Base-by-base conservation (phyloP, 2,329 filamentous ascomycete species). In the Xylaria sp. region DNA sequence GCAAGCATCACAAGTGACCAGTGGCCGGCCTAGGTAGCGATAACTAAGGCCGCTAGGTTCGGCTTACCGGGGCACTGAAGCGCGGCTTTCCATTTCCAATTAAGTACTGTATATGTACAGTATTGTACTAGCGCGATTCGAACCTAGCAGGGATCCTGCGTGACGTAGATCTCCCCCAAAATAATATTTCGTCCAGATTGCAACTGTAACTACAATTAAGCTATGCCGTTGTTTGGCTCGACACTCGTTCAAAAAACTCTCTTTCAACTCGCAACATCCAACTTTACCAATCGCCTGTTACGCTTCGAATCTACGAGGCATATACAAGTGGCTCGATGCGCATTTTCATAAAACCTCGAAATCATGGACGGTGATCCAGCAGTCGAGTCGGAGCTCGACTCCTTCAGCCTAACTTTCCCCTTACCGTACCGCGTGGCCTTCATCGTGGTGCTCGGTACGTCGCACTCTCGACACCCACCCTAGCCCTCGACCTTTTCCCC, bases 401-500 rank as follows among this genome's bases (percentile, higher is more conserved):
- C 89, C 80, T 96, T 98, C 85, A 94, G 92, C 86, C 85, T 93
- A 78, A 86, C 92, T 71, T 90, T 98, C 73, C 96, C 95, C 61
- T 85, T 98, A 69, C 95, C 96, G 51, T 97, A 95, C 80, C 91
- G 95, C 73, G 89, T 98, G 67, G 93, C 93, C 69, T 88, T 97
- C 74, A 91, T 98, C 75, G 83, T 96, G 71, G 91, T 97, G 61
- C 83, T 97, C 71, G 95, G 94, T 97, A 69, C 19, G 66, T 69
- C 42, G 61, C 24, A 39, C 36, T 67, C 36, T 19, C 48, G 19
- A 48, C 42, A 19, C 34, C n/a, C 54, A 39, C 14, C 36, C 30
- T n/a, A 27, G 30, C 21, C 60, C 19, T n/a, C 57, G 21, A 3
- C 11, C 11, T 19, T 30, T 42, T 11, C 21, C n/a, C 9, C n/a